A percentile compares a stretch with the other conserved stretches of the same genome.
Conservation (phyloP, 352 stramenopile species). For the Pythium pyrilobum region DNA sequence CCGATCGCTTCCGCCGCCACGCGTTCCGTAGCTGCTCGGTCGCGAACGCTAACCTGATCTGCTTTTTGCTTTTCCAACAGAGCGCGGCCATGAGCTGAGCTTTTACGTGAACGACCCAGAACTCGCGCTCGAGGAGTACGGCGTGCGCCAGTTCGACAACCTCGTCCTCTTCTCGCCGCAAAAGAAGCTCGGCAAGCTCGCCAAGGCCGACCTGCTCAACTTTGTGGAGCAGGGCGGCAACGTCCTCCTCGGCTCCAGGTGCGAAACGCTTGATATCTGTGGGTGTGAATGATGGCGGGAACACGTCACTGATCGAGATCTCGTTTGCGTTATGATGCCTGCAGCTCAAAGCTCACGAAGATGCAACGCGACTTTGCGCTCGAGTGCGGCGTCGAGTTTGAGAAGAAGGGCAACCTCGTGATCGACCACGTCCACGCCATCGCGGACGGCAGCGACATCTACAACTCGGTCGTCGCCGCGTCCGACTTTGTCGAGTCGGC, state of each 20-base stretch:
- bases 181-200: conserved; percentile 64
- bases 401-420: conserved; percentile 85
- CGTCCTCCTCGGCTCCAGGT: conserved; percentile 65
- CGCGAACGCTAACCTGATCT: too few relatives aligned
- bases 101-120: conserved; percentile 53
- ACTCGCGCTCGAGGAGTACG: conserved; percentile 74
- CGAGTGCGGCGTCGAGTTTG: conserved; percentile 85
- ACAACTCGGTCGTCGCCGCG: conserved; percentile 71
- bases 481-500: conserved; percentile 65
- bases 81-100: conserved; percentile 56
- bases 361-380: conserved; percentile 81
- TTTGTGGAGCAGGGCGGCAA: conserved; percentile 88
- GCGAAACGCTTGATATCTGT: neutral
- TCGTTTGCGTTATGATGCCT: neutral
- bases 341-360: conserved; percentile 68
- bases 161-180: conserved; percentile 86
- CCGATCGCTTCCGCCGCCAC: too few relatives aligned
- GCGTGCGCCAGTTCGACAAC: conserved; percentile 86
- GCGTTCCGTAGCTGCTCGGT: neutral
- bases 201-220: conserved; percentile 63
- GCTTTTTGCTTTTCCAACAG: conserved; percentile 17
- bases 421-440: conserved; percentile 85
- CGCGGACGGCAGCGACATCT: conserved; percentile 48
- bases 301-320: too few relatives aligned
- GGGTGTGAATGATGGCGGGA: neutral